Evolutionary conservation across 2,329 filamentous ascomycete species (phyloP), one percentile per base, ranked within the genome.

Genomic region (Fusarium sp.): DNA sequence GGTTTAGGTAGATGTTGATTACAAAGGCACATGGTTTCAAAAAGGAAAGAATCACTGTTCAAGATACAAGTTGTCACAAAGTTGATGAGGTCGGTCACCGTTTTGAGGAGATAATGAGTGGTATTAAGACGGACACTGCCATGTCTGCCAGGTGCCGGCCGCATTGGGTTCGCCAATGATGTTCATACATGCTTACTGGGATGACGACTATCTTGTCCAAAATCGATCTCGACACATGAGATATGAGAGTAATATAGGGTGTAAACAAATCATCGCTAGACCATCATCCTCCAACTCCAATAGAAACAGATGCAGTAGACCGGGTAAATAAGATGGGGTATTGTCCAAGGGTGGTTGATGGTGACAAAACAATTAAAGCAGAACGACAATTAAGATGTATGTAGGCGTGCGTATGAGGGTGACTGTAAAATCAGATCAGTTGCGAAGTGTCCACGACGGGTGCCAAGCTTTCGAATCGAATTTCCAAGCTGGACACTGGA

Each of bases 1-100:
- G 73, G 58, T 67, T 74, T 72, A 76, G 64, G 74, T 76, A 76
- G 74, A 76, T 65, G 68, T 72, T 71, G 70, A 76, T 71, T 76
- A 68, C 59, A 68, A 62, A 70, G 71, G 69, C 59, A 75, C 45
- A 68, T 73, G 58, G 55, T 66, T 69, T 63, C 43, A 43, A 66
- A 40, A 29, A 50, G 34, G 55, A 42, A 42, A 52, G 18, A 42
- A 42, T 47, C 29, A 34, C 43, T 34, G 29, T 32, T 42, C 52
- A 47, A 66, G 27, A 27, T 11, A 29, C 50, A 42, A n/a, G 40
- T 30, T 44, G 50, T 42, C 38, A 42, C 29, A 15, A 34, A 34
- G 46, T 12, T 68, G 51, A 10, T 42, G 53, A 43, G 32, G 46
- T 42, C 25, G 8, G 18, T 64, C 46, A 18, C 38, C 14, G 18